Base-by-base conservation (phyloP, 371 early-diverging fungal species). In the Coemansia sp. region DNA sequence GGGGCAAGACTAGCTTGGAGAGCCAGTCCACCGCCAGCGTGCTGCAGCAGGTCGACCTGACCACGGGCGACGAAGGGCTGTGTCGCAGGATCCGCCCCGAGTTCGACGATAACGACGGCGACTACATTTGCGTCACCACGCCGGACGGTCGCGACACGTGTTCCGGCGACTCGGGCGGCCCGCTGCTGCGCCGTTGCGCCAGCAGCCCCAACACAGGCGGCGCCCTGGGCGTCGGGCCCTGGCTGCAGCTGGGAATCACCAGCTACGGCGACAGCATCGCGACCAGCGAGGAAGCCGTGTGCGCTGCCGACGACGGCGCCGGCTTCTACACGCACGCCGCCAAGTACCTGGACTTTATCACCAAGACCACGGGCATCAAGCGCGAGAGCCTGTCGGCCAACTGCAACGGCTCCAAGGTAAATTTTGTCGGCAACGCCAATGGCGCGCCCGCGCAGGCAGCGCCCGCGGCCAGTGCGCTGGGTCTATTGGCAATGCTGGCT, bases 91-190 rank as follows among this genome's bases (percentile, higher is more conserved):
- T 71, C 2, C 10, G 72, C 0, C 53, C 66, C 0, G 33, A 59
- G 36, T 68, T 74, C 47, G 42, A 30, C n/a, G n/a, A 55, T 12
- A 72, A 77, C 50, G 55, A 72, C 35, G 68, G 68, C 3, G 53
- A 67, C 61, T 67, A 72, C 43, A 68, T 81, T 11, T 81, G 82
- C 65, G 72, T 78, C 1, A 75, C 77, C 11, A 67, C 70, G 2
- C 63, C 69, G 7, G 71, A 76, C 0, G 76, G 76, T 35, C 65
- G 69, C 31, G 82, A 81, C 54, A 78, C 82, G 6, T 81, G 82
- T 50, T 72, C 72, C n/a, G 82, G 82, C 31, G 81, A 81, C 42
- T 72, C 74, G 7, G 82, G 82, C 7, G 81, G 82, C 10, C 81
- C 82, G 0, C 48, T 81, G 47, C n/a, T 78, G 40, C 57, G 64